A percentile compares a stretch with the other conserved stretches of the same genome.
Conservation (phyloP, 1,284 basidiomycete species). For the Sanguinoderma infundibulare region DNA sequence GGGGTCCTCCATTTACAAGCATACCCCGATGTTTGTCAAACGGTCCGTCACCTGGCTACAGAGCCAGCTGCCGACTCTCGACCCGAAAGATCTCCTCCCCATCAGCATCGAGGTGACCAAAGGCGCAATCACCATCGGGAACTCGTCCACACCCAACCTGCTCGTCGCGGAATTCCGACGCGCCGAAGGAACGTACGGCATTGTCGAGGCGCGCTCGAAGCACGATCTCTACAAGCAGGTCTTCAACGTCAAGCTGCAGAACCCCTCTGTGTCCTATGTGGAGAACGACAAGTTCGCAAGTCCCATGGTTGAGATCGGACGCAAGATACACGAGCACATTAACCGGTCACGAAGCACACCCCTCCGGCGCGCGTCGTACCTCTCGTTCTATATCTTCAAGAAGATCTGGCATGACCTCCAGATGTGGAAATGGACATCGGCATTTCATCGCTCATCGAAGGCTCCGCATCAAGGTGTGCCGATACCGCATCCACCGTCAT, state of each 20-base stretch:
- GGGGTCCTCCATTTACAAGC: slow-evolving; percentile 32
- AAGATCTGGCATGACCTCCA: slow-evolving; percentile 61
- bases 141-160: slow-evolving; percentile 81
- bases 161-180: slow-evolving; percentile 79
- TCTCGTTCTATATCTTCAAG: slow-evolving; percentile 51
- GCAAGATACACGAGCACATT: slow-evolving; percentile 62
- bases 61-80: slow-evolving; percentile 68
- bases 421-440: slow-evolving; percentile 45
- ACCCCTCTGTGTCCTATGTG: slow-evolving; percentile 68
- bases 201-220: slow-evolving; percentile 76
- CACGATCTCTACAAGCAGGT: slow-evolving; percentile 84
- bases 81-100: slow-evolving; percentile 81
- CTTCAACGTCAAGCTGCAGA: slow-evolving; percentile 71
- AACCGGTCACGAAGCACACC: slow-evolving; percentile 41
- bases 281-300: slow-evolving; percentile 80
- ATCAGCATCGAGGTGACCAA: slow-evolving; percentile 75
- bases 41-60: slow-evolving; percentile 53
- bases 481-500: slow-evolving; percentile 27
- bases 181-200: slow-evolving; percentile 78
- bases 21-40: slow-evolving; percentile 52
- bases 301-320: slow-evolving; percentile 68
- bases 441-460: slow-evolving; percentile 9
- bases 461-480: slow-evolving; percentile 1
- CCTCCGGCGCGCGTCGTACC: slow-evolving; percentile 43
- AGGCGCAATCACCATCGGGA: slow-evolving; percentile 83